Evolutionary conservation across 2,329 filamentous ascomycete genomes (phyloP), one percentile per base, ranked within the genome.

Genomic region (Monosporascus cannonballus): DNA sequence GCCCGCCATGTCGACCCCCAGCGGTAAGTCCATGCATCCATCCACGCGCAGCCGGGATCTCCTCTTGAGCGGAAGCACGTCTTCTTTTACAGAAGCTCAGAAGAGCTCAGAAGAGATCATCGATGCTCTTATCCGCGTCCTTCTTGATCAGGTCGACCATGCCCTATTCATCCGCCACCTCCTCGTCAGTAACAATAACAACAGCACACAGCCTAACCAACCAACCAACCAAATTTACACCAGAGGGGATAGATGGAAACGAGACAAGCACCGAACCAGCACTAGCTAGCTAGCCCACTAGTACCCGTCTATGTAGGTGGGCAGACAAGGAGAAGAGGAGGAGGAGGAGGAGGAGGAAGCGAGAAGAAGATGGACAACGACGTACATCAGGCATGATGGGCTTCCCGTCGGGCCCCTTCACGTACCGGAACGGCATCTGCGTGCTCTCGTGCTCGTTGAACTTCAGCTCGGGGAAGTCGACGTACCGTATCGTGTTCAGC

Each of bases 391-490:
- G 94, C 91, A 99, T 96, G 54, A 96, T 85, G 1, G 92, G 90
- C 60, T 89, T 77, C 45, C 88, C 90, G 52, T 89, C 76, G 11
- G 81, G 74, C 49, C 80, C 85, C 66, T 82, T 86, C 49, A 99
- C 92, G 67, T 99, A 99, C 61, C 94, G 89, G 72, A 99, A 99
- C 1, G 94, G 94, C 94, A 99, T 97, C 70, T 96, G 81, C 0
- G 92, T 96, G 69, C 89, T 94, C 73, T 99, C 94, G 65, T 96
- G 86, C 67, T 94, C 86, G 69, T 89, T 90, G 69, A 97, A 87
- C 66, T 86, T 86, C 66, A 99, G 81, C 67, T 97, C 93, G 0
- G 94, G 94, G 65, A 89, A 85, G 68, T 97, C 92, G 36, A 94
- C 70, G 67, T 94, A 96, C 2, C 84, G 78, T 36, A 99, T 87